Percentiles rank a stretch among this genome's conserved stretches.
phyloP scores from a whole-genome alignment of 495 filamentous ascomycete genomes.

The Paragyromitra xinjiangensis region DNA sequence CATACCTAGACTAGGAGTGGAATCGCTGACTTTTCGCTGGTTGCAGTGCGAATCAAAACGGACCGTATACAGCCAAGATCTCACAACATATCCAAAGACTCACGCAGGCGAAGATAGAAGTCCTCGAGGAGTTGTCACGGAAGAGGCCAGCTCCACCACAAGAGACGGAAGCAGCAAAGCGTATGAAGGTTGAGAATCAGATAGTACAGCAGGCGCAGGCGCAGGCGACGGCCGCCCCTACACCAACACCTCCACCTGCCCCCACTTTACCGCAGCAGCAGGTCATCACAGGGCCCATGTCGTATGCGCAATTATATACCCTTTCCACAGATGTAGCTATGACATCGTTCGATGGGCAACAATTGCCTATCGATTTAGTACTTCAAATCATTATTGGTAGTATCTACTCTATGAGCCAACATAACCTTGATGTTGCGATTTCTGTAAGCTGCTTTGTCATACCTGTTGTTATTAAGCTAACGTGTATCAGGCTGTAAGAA shows the following conservation, averaged over 20 bases:
- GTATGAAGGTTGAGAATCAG: conserved; percentile 72
- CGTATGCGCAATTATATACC: conserved; percentile 81
- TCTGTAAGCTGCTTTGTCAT: conserved; percentile 37
- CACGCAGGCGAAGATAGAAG: conserved; percentile 74
- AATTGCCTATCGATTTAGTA: conserved; percentile 75
- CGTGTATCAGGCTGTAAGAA: conserved; percentile 48
- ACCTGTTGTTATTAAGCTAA: conserved; percentile 12
- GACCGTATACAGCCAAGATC: conserved; percentile 67
- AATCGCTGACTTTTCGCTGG: conserved; percentile 26
- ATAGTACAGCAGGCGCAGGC: conserved; percentile 62
- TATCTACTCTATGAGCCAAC: conserved; percentile 53
- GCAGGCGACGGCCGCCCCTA: conserved; percentile 58
- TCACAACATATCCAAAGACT: conserved; percentile 83
- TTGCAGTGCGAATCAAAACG: conserved; percentile 55
- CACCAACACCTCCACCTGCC: conserved; percentile 63
- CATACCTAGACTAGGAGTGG: neutral
- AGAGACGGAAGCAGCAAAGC: conserved; percentile 75
- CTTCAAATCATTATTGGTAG: conserved; percentile 73
- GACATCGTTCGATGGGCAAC: conserved; percentile 81
- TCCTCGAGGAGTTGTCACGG: conserved; percentile 76
- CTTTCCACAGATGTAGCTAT: conserved; percentile 77
- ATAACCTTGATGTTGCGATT: conserved; percentile 63
- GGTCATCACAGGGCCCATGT: conserved; percentile 77
- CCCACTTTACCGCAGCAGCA: conserved; percentile 60
- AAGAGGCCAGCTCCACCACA: conserved; percentile 72